Base-by-base conservation (phyloP, 2,329 filamentous ascomycete genomes). In the Pseudofabraea citricarpa region DNA sequence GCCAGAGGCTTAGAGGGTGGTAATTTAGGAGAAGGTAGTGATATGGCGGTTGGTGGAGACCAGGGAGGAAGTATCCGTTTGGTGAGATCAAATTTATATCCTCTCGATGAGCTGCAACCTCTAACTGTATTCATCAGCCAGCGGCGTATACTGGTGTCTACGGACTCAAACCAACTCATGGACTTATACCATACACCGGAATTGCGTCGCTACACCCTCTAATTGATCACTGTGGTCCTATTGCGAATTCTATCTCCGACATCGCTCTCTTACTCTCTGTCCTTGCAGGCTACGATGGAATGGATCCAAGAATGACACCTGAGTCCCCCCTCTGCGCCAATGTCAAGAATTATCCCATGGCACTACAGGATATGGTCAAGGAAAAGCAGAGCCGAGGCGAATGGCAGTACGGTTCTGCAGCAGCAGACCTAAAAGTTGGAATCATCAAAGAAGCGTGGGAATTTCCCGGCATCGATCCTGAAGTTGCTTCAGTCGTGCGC, bases 1-100 rank as follows among this genome's bases (percentile, higher is more conserved):
- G n/a, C n/a, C n/a, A n/a, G n/a, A n/a, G n/a, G n/a, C n/a, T n/a
- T n/a, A 3, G 69, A 74, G 45, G 57, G 71, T 13, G 81, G 83
- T 0, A 71, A 89, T 10, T 53, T 51, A 18, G 51, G 46, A 15
- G 53, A 57, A 37, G 54, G 44, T 16, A 33, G 40, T 12, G 15
- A n/a, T 24, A 36, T 47, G 3, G 21, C 35, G 16, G 23, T 44
- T 36, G 87, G 85, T n/a, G 79, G 77, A 29, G 85, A 90, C 56
- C 85, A 83, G 13, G 85, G 85, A 23, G 85, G 85, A 44, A 85
- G 79, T 39, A 83, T 90, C 50, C 79, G 87, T 15, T 47, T 58
- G n/a, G n/a, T n/a, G n/a, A n/a, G n/a, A n/a, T n/a, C n/a, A n/a
- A n/a, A n/a, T n/a, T n/a, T n/a, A n/a, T n/a, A n/a, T n/a, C n/a